These are phyloP conservation scores for Phialophora verrucosa DNA, from an alignment of 2,329 filamentous ascomycete species.

Conservation along the genomic window DNA sequence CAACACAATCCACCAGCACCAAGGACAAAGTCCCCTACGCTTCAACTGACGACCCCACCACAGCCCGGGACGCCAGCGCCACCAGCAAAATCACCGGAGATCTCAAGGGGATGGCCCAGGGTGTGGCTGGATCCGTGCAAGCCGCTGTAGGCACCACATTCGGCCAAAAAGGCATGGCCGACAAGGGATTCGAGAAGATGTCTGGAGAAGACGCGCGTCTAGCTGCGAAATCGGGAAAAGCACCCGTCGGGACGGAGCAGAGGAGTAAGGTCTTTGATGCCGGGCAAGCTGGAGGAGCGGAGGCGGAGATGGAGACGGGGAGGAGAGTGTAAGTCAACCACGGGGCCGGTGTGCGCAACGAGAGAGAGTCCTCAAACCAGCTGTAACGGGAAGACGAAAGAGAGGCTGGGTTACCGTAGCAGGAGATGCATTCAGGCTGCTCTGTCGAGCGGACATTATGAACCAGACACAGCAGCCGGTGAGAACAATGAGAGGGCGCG, in stretches of 20 bases:
- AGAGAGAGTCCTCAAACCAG: background rate
- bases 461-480: background rate
- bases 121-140: constrained; percentile 32
- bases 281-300: background rate
- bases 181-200: constrained; percentile 39
- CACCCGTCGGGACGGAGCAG: constrained; percentile 32
- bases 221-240: constrained; percentile 34
- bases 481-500: background rate
- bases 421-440: background rate
- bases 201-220: constrained; percentile 32
- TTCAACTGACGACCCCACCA: constrained; percentile 34
- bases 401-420: background rate
- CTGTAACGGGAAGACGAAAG: background rate
- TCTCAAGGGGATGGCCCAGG: constrained; percentile 34
- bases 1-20: background rate
- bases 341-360: no score
- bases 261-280: constrained; percentile 17
- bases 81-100: constrained; percentile 32
- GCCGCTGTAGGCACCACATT: constrained; percentile 33
- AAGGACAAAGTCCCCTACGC: background rate
- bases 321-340: background rate
- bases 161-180: constrained; percentile 33
- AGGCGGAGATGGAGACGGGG: background rate
- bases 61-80: constrained; percentile 23
- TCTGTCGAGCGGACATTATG: background rate